Conservation (phyloP, 2,329 filamentous ascomycete genomes). For the Xylariaceae sp. region DNA sequence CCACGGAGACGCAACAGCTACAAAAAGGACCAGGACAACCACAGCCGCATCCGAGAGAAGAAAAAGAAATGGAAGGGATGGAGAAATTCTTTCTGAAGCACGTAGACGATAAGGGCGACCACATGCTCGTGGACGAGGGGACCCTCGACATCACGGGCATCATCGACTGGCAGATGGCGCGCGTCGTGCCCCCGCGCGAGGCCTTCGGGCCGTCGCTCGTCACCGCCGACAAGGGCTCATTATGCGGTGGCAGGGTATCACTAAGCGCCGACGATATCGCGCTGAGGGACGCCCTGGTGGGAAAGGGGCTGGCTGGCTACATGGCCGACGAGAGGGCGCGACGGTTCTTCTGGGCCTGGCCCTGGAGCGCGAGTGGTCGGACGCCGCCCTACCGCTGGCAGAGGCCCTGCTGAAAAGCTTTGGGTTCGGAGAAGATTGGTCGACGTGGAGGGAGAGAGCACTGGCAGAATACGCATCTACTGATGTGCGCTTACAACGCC, state of each 20-base stretch:
- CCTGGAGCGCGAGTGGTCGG: conserved; percentile 12
- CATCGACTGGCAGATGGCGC: conserved; percentile 36
- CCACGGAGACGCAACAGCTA: no score
- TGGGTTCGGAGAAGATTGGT: conserved; percentile 8
- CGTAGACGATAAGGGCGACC: conserved; percentile 38
- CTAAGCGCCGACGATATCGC: conserved; percentile 11
- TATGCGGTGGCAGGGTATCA: conserved; percentile 13
- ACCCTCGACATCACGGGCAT: conserved; percentile 35
- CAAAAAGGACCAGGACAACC: no score
- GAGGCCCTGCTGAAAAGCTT: conserved; percentile 14
- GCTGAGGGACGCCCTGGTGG: conserved; percentile 6
- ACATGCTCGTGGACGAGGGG: conserved; percentile 34
- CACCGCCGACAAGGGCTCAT: conserved; percentile 16
- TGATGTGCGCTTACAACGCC: conserved; percentile 6
- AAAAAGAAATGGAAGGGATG: conserved; percentile 1
- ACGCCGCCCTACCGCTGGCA: conserved; percentile 14
- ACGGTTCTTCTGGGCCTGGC: conserved; percentile 17
- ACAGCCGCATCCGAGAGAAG: conserved; percentile 14
- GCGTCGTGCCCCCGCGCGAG: conserved; percentile 21
- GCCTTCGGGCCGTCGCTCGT: conserved; percentile 16
- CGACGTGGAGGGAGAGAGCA: conserved; percentile 8
- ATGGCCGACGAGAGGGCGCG: conserved; percentile 16
- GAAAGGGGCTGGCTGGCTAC: conserved; percentile 7
- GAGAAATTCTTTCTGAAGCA: conserved; percentile 33
- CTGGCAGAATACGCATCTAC: conserved; percentile 3